A percentile compares a stretch with the other conserved stretches of the same genome.
Evolutionary conservation across 139 green algal genomes (phyloP).

Genomic region (Zygnema cylindricum): DNA sequence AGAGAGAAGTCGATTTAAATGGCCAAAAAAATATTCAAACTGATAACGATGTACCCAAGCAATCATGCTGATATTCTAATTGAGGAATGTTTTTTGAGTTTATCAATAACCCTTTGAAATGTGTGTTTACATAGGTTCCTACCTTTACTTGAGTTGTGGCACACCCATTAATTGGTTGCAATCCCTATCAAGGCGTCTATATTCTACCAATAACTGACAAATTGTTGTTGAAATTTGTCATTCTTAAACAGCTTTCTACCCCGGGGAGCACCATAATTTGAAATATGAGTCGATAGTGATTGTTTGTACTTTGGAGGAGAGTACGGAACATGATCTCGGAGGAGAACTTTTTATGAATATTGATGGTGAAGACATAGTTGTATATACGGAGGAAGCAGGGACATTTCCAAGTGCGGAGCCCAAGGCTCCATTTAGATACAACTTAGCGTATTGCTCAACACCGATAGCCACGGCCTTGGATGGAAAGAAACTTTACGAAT

Average conservation of each 20-base stretch:
- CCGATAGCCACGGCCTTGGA: conserved; percentile 9
- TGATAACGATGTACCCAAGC: no score
- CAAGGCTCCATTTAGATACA: conserved; percentile 12
- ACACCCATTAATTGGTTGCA: no score
- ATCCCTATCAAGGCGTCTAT: no score
- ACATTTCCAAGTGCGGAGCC: conserved; percentile 30
- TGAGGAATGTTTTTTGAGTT: no score
- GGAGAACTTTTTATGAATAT: conserved; percentile 18
- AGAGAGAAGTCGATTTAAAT: no score
- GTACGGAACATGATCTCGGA: conserved; percentile 26
- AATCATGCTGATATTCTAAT: no score
- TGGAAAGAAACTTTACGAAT: conserved; percentile 5
- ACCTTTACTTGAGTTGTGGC: no score
- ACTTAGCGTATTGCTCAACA: conserved; percentile 46
- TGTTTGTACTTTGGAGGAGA: conserved; percentile 16
- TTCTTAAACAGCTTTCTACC: conserved; percentile 33
- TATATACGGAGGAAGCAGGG: conserved; percentile 6
- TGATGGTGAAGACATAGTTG: conserved; percentile 12
- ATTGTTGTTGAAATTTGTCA: background rate
- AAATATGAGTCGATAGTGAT: conserved; percentile 46
- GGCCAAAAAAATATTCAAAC: no score
- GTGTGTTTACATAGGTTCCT: no score
- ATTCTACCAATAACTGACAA: no score
- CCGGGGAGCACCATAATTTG: conserved; percentile 47
- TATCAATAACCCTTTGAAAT: no score